Evolutionary conservation across 2,329 filamentous ascomycete genomes (phyloP), one percentile per base, ranked within the genome.

Genomic region (Simplicillium aogashimaense): DNA sequence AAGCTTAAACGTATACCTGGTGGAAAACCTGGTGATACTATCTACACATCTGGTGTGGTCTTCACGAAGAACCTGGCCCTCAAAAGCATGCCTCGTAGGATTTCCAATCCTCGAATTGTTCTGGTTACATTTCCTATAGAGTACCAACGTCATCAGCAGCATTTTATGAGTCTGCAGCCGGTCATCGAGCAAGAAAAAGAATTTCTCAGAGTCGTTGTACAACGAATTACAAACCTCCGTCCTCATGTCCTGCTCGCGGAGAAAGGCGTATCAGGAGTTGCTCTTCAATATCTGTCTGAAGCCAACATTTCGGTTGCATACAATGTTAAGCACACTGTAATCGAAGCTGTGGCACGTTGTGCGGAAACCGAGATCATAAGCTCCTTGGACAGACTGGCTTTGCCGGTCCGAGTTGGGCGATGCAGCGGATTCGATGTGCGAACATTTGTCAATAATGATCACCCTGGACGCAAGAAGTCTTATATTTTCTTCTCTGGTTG

Each of bases 161-260:
- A 97, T 57, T 97, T 98, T 58, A 95, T 98, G 89, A 98, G 92
- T 52, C 66, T 98, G 37, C 88, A 97, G 52, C 90, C 90, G 31
- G 88, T 98, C 41, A 95, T 98, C 51, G 85, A 90, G 41, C 92
- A 98, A 59, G 94, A 98, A 62, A 83, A 86, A 49, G 92, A 98
- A 55, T 98, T 92, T 50, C 68, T 98, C 18, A 78, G 83, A 50
- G 92, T 95, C 53, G 77, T 98, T 42, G 88, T 98, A 20, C 89
- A 86, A 54, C 79, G 92, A 40, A 97, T 98, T 50, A 81, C 86
- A 43, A 86, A 87, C 30, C 69, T 95, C 18, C 77, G 81, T 28
- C 92, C 92, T 7, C 85, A 90, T 38, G 70, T 98, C 10, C 68
- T 98, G 14, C 73, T 98, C n/a, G 87, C 92, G 1, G 85, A 97